Base-by-base conservation (phyloP, 2,329 filamentous ascomycete genomes). In the Nigrograna mackinnonii region DNA sequence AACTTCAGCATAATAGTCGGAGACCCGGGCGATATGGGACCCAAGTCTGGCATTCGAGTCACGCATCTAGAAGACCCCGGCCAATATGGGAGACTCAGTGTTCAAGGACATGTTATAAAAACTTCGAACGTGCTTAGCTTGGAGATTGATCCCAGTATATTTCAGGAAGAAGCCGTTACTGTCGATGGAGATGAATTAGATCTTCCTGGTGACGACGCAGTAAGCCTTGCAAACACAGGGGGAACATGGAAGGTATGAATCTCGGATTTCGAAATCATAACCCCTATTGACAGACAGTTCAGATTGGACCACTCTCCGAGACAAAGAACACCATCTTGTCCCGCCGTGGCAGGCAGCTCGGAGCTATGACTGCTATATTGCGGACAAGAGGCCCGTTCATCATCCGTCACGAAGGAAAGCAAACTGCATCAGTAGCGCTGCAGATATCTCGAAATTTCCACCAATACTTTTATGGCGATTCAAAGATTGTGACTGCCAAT, bases 381-480 rank as follows among this genome's bases (percentile, higher is more conserved):
- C 73, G 76, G 39, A 75, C 73, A 1, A 53, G 58, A 16, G 75
- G 73, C 7, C 52, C 58, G 2, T 76, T 82, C 42, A 58, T 62
- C 2, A 75, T 82, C 28, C 55, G 62, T 39, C 62, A 60, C 36
- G 41, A 52, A 40, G 66, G 54, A 12, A 30, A 51, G n/a, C 46
- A 64, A 12, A 60, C 58, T 6, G 57, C 54, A 9, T 51, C 61
- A 16, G 52, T 76, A 31, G 78, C 79, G 1, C 54, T 81, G 4
- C 79, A 83, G 49, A 70, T 80, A 30, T 78, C 79, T 19, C 74
- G 78, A 22, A 83, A 82, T 50, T 64, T 83, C 3, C 71, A 77
- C 46, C 79, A 83, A 54, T 83, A 83, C 53, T 80, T 79, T 58
- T 71, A 67, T 37, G 79, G 79, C 14, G 79, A 82, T 50, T 67